Base-by-base conservation (phyloP, 768 basidiomycete species). In the Suillus spraguei region DNA sequence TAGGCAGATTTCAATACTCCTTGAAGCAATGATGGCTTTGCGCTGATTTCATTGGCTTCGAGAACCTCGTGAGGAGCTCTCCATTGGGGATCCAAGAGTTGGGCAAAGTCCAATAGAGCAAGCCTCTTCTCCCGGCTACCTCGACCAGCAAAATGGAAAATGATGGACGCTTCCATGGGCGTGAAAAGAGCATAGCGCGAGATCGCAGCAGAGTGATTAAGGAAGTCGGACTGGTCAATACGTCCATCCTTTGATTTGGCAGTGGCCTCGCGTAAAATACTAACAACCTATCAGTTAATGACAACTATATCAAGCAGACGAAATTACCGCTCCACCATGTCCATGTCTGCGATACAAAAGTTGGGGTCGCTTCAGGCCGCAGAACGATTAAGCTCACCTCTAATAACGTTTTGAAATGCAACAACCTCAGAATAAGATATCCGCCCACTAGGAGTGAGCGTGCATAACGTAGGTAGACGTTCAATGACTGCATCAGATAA, bases 341-440 rank as follows among this genome's bases (percentile, higher is more conserved):
- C 96, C 95, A 98, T 98, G 72, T 97, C 95, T 75, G 42, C 60
- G 1, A 41, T 7, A 62, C 35, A 44, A 50, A 55, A 64, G 33
- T 61, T 38, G 3, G 39, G 9, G 46, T 75, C 13, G 62, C 53
- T 16, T 46, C 20, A 6, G 8, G 38, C 28, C 44, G 32, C 46
- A 38, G 7, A 44, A n/a, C 49, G 56, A 38, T 20, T 28, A 42
- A 47, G 79, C 86, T 59, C 66, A 91, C 93, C 92, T 84, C 90
- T 82, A 75, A 96, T 85, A 67, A 97, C 90, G 85, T 99, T 99
- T 82, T 97, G 91, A 80, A 97, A 99, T 64, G 97, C 97, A 69
- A 91, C 83, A 65, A 97, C 94, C 79, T 99, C 97, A 6, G 97
- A 95, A 77, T 96, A 99, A 63, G 91, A 90, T 84, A 99, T 95